phyloP scores from a whole-genome alignment of 1,284 basidiomycete species.

The Apiotrichum veenhuisii region DNA sequence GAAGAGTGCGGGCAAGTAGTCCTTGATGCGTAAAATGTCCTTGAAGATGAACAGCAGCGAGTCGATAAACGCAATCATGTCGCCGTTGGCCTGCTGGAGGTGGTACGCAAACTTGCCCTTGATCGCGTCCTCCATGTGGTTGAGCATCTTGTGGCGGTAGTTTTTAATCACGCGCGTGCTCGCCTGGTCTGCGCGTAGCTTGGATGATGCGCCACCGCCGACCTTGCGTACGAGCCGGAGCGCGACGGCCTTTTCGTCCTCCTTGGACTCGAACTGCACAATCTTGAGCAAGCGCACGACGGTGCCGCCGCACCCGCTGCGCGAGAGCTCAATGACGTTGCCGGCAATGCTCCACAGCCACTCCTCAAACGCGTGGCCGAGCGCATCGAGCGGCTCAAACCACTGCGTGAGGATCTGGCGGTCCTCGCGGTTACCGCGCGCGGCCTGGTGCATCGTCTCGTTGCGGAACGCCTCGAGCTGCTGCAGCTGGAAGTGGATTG shows the following conservation, averaged over 20 bases:
- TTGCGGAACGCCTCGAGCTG: constrained; percentile 91
- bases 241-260: constrained; percentile 93
- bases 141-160: constrained; percentile 85
- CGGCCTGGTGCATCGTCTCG: constrained; percentile 86
- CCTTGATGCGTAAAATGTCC: constrained; percentile 85
- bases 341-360: constrained; percentile 76
- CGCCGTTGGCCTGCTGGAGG: constrained; percentile 60
- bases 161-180: constrained; percentile 93
- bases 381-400: constrained; percentile 82
- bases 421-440: constrained; percentile 61
- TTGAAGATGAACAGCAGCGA: constrained; percentile 86
- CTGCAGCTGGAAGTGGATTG: constrained; percentile 83
- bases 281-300: constrained; percentile 91
- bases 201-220: constrained; percentile 77
- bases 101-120: constrained; percentile 68
- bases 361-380: constrained; percentile 79
- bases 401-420: constrained; percentile 67
- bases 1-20: constrained; percentile 83
- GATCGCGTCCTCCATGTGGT: constrained; percentile 74
- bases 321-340: constrained; percentile 74
- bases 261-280: constrained; percentile 84
- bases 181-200: constrained; percentile 86
- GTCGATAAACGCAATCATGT: constrained; percentile 71
- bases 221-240: constrained; percentile 91
- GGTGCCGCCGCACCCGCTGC: constrained; percentile 74